Conservation (phyloP, 306 rosid genomes). For the Vigna hirtella region DNA sequence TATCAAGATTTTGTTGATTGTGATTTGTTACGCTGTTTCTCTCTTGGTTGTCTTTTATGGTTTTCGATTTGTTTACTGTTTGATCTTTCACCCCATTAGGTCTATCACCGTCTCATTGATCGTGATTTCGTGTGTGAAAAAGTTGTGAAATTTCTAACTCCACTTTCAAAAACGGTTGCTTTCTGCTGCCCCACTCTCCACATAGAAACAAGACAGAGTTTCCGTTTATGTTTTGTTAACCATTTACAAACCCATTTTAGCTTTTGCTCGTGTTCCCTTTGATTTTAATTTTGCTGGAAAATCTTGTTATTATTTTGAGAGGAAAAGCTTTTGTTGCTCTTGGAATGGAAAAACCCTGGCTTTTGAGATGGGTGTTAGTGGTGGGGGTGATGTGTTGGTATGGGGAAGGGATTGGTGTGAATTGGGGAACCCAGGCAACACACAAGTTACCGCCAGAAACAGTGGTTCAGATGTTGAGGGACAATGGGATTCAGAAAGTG, state of each 20-base stretch:
- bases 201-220: neutral
- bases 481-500: constrained; percentile 88
- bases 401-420: constrained; percentile 87
- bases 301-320: neutral
- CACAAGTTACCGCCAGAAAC: constrained; percentile 76
- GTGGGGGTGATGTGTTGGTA: constrained; percentile 49
- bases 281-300: neutral
- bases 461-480: constrained; percentile 84
- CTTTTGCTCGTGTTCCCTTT: neutral
- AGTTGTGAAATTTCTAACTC: constrained; percentile 45
- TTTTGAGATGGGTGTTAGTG: constrained; percentile 50
- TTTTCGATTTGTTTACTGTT: neutral
- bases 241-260: neutral
- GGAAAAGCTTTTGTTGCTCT: neutral
- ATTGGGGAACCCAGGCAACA: constrained; percentile 94
- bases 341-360: constrained; percentile 49
- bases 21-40: neutral
- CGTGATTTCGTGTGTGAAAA: constrained; percentile 46
- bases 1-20: neutral
- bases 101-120: constrained; percentile 32
- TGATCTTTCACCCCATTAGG: neutral
- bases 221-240: neutral
- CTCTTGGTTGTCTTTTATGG: neutral
- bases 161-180: constrained; percentile 55
- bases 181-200: constrained; percentile 27